Evolutionary conservation across 441 rosid genomes (phyloP).

Genomic region (Bocquillonia castaneifolia): DNA sequence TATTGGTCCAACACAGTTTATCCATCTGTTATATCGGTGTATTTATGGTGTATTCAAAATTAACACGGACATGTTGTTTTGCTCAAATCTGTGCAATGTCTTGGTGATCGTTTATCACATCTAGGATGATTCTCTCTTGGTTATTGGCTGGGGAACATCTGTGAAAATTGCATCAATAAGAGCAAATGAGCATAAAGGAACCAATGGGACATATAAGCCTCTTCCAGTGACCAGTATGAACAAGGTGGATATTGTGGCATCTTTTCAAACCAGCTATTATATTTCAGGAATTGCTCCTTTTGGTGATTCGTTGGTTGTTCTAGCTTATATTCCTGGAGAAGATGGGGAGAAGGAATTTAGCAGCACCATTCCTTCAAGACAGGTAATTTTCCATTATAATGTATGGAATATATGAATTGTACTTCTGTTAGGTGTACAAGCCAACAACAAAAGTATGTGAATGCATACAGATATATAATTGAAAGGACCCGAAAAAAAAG

Average conservation of each 20-base stretch:
- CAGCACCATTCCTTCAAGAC: conserved; percentile 66
- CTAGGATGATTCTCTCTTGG: conserved; percentile 85
- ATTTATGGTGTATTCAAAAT: neutral
- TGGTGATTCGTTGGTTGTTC: conserved; percentile 96
- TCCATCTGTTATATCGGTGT: neutral
- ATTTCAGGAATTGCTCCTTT: conserved; percentile 99
- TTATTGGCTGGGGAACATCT: conserved; percentile 96
- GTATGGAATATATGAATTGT: neutral
- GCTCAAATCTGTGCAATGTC: conserved; percentile 1
- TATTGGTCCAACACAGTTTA: conserved; percentile 13
- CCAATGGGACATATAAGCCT: conserved; percentile 63
- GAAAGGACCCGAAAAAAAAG: too few relatives aligned
- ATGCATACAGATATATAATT: too few relatives aligned
- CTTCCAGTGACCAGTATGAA: conserved; percentile 55
- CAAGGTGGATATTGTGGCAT: conserved; percentile 95
- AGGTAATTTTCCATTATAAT: conserved; percentile 46
- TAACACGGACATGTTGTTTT: neutral
- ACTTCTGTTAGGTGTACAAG: neutral
- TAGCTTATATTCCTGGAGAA: conserved; percentile 85
- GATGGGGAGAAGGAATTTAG: conserved; percentile 78
- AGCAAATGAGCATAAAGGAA: conserved; percentile 47
- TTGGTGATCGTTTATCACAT: conserved; percentile 21
- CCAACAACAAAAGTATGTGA: neutral
- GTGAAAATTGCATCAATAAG: conserved; percentile 87
- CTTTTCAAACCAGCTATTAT: conserved; percentile 94